Conservation (phyloP, 805 yeast genomes). For the Hagleromyces aurorensis region DNA sequence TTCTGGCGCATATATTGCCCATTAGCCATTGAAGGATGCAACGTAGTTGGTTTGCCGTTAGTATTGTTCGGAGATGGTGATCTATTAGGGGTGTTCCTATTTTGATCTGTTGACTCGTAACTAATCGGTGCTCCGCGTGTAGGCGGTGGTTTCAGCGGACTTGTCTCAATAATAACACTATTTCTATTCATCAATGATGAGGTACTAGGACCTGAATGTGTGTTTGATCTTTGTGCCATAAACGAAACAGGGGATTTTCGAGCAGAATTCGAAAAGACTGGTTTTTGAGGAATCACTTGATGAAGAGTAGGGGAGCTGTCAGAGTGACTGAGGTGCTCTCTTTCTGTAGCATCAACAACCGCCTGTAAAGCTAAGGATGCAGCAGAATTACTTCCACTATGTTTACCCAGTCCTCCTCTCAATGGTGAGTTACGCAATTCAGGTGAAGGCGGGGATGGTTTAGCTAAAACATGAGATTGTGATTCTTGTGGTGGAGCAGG, state of each 20-base stretch:
- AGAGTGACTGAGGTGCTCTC: conserved; percentile 19
- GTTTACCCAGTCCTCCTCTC: conserved; percentile 17
- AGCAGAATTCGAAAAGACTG: too few relatives aligned
- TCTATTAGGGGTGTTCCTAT: conserved; percentile 2
- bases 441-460: conserved; percentile 33
- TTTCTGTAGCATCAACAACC: conserved; percentile 58
- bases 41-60: conserved; percentile 1
- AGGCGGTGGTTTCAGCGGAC: conserved; percentile 15
- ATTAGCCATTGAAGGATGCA: conserved; percentile 1
- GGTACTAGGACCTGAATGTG: conserved; percentile 27
- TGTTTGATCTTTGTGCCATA: conserved; percentile 31
- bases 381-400: conserved; percentile 37
- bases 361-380: conserved; percentile 69
- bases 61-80: not conserved
- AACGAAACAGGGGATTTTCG: too few relatives aligned
- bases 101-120: conserved; percentile 15
- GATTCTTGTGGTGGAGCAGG: conserved; percentile 67
- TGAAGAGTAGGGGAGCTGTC: too few relatives aligned
- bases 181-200: conserved; percentile 20
- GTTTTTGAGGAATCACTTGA: too few relatives aligned
- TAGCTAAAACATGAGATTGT: conserved; percentile 49
- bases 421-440: conserved; percentile 20
- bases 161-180: conserved; percentile 21
- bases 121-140: too few relatives aligned
- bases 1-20: not conserved